Base-by-base conservation (phyloP, 805 yeast genomes). In the Torulaspora gathmanii region DNA sequence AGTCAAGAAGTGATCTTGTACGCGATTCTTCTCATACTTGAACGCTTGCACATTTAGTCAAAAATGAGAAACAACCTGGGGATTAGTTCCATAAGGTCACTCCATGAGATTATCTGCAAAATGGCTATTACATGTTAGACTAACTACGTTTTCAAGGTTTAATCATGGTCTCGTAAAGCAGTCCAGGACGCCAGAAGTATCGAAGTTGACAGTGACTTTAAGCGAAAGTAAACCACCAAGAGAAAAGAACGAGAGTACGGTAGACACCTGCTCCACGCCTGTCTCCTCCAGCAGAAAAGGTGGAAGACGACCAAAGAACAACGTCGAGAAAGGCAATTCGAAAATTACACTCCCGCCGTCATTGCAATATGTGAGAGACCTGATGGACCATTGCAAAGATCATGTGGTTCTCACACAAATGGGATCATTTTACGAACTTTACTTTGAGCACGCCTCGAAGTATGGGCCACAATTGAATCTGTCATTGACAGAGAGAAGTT, bases 381-480 rank as follows among this genome's bases (percentile, higher is more conserved):
- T 69, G 12, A 78, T 77, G 74, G 70, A 71, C 37, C 53, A 60
- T 37, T 67, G 76, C 52, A 71, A 74, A 8, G 76, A 69, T 3
- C 73, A 80, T 49, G 81, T 84, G 0, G 81, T 86, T 0, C 57
- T 83, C 30, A 81, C 89, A 1, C 95, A 88, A 55, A 90, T 89
- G 29, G 97, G 96, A 1, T 78, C 89, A 17, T 87, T 87, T 63
- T 87, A 85, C 55, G 96, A 87, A 66, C 68, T 91, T 3, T 93
- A 93, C 60, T 88, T 86, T 58, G 90, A 90, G 42, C 95, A 89
- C 49, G 98, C 98, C 1, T 78, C 79, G 8, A 73, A 72, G 35
- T 80, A 74, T 59, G 95, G 87, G 0, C 82, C 85, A 1, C 64
- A 77, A 42, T 65, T 93, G 43, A 89, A 89, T 23, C 63, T 91